Evolutionary conservation across 495 filamentous ascomycete species (phyloP).

Genomic region (Cladorrhinum samala): DNA sequence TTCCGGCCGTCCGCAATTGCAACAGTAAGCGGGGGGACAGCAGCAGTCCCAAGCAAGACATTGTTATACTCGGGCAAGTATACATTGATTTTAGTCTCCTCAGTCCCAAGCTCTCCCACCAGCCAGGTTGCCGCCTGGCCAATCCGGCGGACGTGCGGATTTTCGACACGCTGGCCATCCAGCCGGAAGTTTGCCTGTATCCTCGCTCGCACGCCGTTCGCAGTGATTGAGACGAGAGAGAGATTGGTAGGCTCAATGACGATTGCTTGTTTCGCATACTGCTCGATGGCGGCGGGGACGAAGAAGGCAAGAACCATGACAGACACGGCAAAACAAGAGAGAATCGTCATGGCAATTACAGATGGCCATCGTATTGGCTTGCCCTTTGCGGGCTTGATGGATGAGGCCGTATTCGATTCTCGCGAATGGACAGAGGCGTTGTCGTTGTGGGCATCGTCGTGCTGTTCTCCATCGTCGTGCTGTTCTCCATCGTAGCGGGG

Average conservation of each 20-base stretch:
- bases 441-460: conserved; percentile 30
- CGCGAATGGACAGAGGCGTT: conserved; percentile 26
- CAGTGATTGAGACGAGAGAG: conserved; percentile 75
- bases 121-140: conserved; percentile 81
- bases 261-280: conserved; percentile 77
- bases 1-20: conserved; percentile 68
- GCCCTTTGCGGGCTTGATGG: conserved; percentile 17
- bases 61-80: conserved; percentile 80
- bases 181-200: conserved; percentile 74
- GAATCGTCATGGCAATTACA: conserved; percentile 39
- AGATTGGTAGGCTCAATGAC: conserved; percentile 75
- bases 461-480: conserved; percentile 46
- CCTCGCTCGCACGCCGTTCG: conserved; percentile 66
- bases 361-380: conserved; percentile 40
- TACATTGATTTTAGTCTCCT: conserved; percentile 63
- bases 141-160: conserved; percentile 60
- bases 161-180: conserved; percentile 67
- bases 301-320: conserved; percentile 64
- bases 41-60: conserved; percentile 68
- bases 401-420: conserved; percentile 14
- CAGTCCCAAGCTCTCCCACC: conserved; percentile 61
- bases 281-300: conserved; percentile 68
- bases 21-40: conserved; percentile 64
- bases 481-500: conserved; percentile 44
- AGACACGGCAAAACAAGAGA: conserved; percentile 33